Evolutionary conservation across 345 rosid species (phyloP).

Genomic region (Gossypium longicalyx): DNA sequence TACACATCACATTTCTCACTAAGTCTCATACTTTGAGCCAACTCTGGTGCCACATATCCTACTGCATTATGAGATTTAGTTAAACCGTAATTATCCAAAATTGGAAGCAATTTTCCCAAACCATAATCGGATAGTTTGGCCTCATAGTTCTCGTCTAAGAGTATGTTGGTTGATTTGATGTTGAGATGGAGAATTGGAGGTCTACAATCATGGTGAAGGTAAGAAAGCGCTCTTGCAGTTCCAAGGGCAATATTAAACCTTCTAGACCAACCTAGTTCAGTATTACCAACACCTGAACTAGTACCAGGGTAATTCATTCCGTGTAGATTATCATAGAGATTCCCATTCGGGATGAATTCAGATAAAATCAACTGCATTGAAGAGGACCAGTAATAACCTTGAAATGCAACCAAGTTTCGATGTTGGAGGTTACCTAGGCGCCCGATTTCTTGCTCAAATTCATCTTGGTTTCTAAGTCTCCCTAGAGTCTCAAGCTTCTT

Average conservation of each 20-base stretch:
- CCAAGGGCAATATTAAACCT: slow-evolving; percentile 86
- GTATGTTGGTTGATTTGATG: slow-evolving; percentile 83
- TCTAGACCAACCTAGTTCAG: slow-evolving; percentile 69
- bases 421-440: slow-evolving; percentile 69
- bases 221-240: slow-evolving; percentile 83
- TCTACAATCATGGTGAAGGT: slow-evolving; percentile 84
- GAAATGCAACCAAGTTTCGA: slow-evolving; percentile 69
- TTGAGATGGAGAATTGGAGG: slow-evolving; percentile 91
- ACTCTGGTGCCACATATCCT: slow-evolving; percentile 96
- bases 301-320: slow-evolving; percentile 49
- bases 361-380: slow-evolving; percentile 77
- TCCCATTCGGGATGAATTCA: slow-evolving; percentile 69
- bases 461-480: slow-evolving; percentile 85
- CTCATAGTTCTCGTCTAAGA: slow-evolving; percentile 66
- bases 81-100: slow-evolving; percentile 65
- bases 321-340: slow-evolving; percentile 75
- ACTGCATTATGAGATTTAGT: slow-evolving; percentile 82
- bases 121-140: slow-evolving; percentile 89
- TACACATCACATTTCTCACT: slow-evolving; percentile 91
- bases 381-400: slow-evolving; percentile 88
- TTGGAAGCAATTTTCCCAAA: slow-evolving; percentile 70
- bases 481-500: slow-evolving; percentile 88
- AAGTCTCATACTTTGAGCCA: slow-evolving; percentile 68
- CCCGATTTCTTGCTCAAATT: slow-evolving; percentile 85
- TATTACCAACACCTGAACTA: slow-evolving; percentile 57